phyloP scores from a whole-genome alignment of 2,329 filamentous ascomycete species.

The Sarocladiaceae sp. region DNA sequence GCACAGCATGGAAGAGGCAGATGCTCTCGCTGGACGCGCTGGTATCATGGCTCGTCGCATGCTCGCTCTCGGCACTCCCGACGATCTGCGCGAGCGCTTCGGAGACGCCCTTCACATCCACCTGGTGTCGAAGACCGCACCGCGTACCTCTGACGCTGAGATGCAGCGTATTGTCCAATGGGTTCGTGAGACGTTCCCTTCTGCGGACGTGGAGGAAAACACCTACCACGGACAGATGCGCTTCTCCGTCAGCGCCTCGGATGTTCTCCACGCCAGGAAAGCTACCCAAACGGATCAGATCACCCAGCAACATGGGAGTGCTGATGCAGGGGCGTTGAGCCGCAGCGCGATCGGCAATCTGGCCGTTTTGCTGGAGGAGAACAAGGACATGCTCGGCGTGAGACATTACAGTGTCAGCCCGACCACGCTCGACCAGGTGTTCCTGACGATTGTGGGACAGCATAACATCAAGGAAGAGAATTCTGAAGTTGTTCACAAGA shows the following conservation, averaged over 20 bases:
- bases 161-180: constrained; percentile 64
- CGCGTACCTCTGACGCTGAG: constrained; percentile 65
- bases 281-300: constrained; percentile 17
- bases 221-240: constrained; percentile 82
- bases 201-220: constrained; percentile 65
- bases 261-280: constrained; percentile 24
- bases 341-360: constrained; percentile 60
- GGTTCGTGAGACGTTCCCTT: constrained; percentile 57
- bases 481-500: constrained; percentile 33
- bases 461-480: constrained; percentile 77
- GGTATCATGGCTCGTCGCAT: constrained; percentile 84
- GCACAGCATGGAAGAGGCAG: constrained; percentile 93
- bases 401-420: constrained; percentile 85
- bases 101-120: constrained; percentile 80
- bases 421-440: constrained; percentile 87
- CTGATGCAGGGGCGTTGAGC: constrained; percentile 21
- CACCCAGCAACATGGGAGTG: not conserved
- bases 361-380: constrained; percentile 69
- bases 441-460: constrained; percentile 76
- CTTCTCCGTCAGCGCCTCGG: constrained; percentile 66
- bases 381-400: constrained; percentile 64
- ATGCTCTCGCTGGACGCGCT: constrained; percentile 76
- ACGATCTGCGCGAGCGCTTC: constrained; percentile 67
- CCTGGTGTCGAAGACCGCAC: constrained; percentile 69
- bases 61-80: constrained; percentile 76